Percentiles rank a stretch among this genome's conserved stretches.
Conservation (phyloP, 78 protist genomes). For the Isochrysis galbana region DNA sequence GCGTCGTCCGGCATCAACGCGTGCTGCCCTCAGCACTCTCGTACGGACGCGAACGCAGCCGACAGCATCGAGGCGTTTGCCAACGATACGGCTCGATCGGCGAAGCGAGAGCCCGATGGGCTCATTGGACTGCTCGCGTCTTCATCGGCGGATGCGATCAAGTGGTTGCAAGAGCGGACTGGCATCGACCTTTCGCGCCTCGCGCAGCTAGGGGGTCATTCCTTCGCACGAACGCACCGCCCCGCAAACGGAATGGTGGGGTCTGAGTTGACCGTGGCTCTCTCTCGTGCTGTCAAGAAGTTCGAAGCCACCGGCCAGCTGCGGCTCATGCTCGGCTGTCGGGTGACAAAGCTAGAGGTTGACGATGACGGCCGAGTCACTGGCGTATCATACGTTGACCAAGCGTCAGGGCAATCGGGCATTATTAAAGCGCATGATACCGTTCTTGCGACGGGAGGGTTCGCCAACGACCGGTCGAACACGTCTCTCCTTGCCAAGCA, state of each 20-base stretch:
- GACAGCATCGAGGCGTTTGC: not conserved
- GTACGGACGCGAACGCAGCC: not conserved
- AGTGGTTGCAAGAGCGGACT: not conserved
- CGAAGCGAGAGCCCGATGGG: not conserved
- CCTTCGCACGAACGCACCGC: conserved; percentile 45
- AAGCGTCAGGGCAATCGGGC: not conserved
- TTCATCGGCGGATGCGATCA: not conserved
- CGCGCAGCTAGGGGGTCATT: conserved; percentile 36
- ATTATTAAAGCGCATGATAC: not conserved
- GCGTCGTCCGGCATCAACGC: conserved; percentile 5
- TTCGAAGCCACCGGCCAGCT: not conserved
- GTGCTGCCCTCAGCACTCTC: not conserved
- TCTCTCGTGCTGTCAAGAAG: not conserved
- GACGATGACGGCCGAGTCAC: not conserved
- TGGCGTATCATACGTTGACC: not conserved
- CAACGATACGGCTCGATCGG: not conserved
- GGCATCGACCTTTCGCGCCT: not conserved
- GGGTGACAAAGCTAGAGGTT: not conserved
- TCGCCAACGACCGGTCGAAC: not conserved
- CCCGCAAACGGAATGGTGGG: conserved; percentile 33
- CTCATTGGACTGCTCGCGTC: not conserved
- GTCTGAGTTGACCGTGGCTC: not conserved
- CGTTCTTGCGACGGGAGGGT: conserved; percentile 9
- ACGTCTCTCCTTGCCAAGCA: conserved; percentile 40
- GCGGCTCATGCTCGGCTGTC: not conserved